Evolutionary conservation across 805 yeast species (phyloP), one percentile per base, ranked within the genome.

Genomic region (Lipomyces oligophaga): DNA sequence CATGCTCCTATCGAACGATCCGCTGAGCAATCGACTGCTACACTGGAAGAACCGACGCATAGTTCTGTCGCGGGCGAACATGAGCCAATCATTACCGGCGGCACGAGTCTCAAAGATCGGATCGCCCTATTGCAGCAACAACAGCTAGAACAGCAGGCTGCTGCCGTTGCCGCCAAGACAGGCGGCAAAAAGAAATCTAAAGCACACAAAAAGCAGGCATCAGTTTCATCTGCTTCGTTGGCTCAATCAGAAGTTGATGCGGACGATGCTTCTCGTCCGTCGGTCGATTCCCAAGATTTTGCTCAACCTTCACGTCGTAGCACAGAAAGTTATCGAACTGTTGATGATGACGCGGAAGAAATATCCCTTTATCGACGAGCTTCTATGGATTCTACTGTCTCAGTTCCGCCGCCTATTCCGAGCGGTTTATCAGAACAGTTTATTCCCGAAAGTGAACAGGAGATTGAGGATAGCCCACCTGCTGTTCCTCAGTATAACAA

Each of bases 71-170:
- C 30, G 4, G 38, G 38, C 7, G 19, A 22, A 11, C 53, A 50
- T 18, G 54, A 52, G 49, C 42, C 50, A 28, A 50, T 45, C 21
- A 48, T 28, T 13, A 26, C 55, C 13, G 54, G 60, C n/a, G 55
- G 45, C 57, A 67, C 88, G 70, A 82, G 94, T 47, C 70, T 90
- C 58, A 83, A 83, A 62, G 97, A 93, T 58, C 76, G 97, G 55
- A 87, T 90, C 62, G 86, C 87, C 4, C 60, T 85, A 60, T 71
- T 90, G 41, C 95, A 89, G 63, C 78, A 85, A 60, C 80, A 81
- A 48, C 96, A 86, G 61, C 78, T 77, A 49, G 84, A 83, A 60
- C 94, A 86, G 58, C 85, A 82, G 18, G 90, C 58, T 16, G 53
- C 54, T 18, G 41, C 46, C 5, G 47, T 54, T 5, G 47, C 49